Evolutionary conservation across 1,139 yeast genomes (phyloP), one percentile per base, ranked within the genome.

Genomic region (Suhomyces bolitotheri): DNA sequence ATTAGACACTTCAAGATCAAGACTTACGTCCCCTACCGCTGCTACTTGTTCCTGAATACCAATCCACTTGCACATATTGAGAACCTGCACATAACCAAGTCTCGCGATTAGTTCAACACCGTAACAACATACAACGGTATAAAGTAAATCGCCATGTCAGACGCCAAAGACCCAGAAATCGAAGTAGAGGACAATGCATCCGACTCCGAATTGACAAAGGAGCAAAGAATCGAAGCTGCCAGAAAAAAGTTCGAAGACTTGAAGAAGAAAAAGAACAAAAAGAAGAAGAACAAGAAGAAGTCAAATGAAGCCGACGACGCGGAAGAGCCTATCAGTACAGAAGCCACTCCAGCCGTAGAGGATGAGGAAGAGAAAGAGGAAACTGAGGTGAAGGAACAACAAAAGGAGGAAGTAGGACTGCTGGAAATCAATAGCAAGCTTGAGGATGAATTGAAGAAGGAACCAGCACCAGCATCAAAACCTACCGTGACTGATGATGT

Each of bases 141-240:
- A n/a, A n/a, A n/a, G n/a, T n/a, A n/a, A n/a, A n/a, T n/a, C n/a
- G n/a, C 19, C 25, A 37, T 38, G 41, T 33, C 37, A 13, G 33
- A 32, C 25, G 16, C 24, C n/a, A 31, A 38, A n/a, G 38, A 34
- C 9, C 31, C 34, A 4, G 41, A 34, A 22, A 15, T 31, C 13
- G 41, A 38, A 4, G 31, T 26, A 11, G 38, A 34, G 11, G 36
- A 31, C 11, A 33, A 27, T 19, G 31, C 20, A 5, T 34, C 38
- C n/a, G 41, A 35, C 13, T 16, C 20, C n/a, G 69, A 63, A 44
- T 54, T 63, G 41, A 51, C 56, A 32, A 74, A 76, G 44, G 80
- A 76, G 40, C 82, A 77, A 49, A 70, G 78, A 54, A 62, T 81
- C 33, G 84, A 79, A 42, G 79, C 79, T 1, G 87, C 87, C 10